phyloP scores from a whole-genome alignment of 2,329 filamentous ascomycete species.

The Nothomitra cinnamomea region DNA sequence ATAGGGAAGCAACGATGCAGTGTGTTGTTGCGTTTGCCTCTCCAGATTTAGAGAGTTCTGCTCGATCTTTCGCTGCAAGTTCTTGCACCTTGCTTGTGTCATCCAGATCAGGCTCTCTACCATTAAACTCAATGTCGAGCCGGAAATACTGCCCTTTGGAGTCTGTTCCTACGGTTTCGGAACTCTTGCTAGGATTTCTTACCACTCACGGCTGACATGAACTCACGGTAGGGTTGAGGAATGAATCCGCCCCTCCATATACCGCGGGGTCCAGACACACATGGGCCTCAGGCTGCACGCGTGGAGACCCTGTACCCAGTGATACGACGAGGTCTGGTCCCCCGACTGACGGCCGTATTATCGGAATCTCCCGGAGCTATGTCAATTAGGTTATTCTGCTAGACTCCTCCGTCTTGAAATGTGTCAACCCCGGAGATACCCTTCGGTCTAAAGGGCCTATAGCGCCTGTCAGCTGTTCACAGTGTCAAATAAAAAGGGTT shows the following conservation, averaged over 20 bases:
- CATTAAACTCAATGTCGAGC: conserved; percentile 13
- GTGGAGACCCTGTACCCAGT: conserved; percentile 9
- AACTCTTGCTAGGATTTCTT: neutral
- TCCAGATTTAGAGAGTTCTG: conserved; percentile 9
- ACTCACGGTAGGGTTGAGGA: conserved; percentile 9
- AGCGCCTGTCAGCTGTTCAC: conserved; percentile 5
- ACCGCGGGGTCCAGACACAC: conserved; percentile 3
- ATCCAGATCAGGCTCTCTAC: conserved; percentile 2
- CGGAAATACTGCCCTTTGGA: conserved; percentile 9
- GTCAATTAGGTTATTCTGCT: conserved; percentile 11
- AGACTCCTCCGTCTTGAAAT: conserved; percentile 13
- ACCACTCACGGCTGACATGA: conserved; percentile 11
- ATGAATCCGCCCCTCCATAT: conserved; percentile 12
- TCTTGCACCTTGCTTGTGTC: conserved; percentile 11
- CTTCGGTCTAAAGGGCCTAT: conserved; percentile 12
- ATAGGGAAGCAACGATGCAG: conserved; percentile 12
- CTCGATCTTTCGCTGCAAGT: conserved; percentile 9
- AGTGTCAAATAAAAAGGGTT: neutral
- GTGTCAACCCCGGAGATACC: conserved; percentile 11
- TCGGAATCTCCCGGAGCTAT: conserved; percentile 12
- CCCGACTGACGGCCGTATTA: conserved; percentile 9
- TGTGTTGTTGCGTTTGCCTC: conserved; percentile 10
- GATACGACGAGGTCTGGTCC: conserved; percentile 12
- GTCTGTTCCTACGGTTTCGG: neutral
- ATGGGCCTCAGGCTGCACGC: conserved; percentile 7